Evolutionary conservation across 2,329 filamentous ascomycete genomes (phyloP).

Genomic region (Achaetomium macrosporum): DNA sequence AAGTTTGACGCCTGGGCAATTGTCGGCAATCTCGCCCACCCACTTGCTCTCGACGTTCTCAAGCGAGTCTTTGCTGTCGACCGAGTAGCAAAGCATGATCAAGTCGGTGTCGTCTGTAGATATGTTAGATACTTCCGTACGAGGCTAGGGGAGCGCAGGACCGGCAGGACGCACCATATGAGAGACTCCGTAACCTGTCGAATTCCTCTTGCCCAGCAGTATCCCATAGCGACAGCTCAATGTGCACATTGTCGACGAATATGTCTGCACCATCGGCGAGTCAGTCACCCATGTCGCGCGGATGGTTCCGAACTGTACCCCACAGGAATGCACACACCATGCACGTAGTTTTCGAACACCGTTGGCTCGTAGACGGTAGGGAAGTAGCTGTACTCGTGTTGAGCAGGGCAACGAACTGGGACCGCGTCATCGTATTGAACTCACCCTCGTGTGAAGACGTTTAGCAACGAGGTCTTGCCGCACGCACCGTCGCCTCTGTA

Average conservation of each 20-base stretch:
- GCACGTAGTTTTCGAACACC: slow-evolving; percentile 98
- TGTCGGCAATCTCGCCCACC: slow-evolving; percentile 96
- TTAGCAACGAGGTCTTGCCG: slow-evolving; percentile 93
- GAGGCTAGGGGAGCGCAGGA: background rate
- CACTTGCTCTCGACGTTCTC: slow-evolving; percentile 99
- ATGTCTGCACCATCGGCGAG: slow-evolving; percentile 58
- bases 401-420: slow-evolving; percentile 1
- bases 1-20: slow-evolving; percentile 91
- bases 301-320: background rate
- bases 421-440: slow-evolving; percentile 28
- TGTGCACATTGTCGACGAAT: slow-evolving; percentile 94
- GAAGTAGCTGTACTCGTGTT: slow-evolving; percentile 64
- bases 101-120: slow-evolving; percentile 75
- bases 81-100: slow-evolving; percentile 98
- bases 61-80: slow-evolving; percentile 91
- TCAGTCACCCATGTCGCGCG: slow-evolving; percentile 1
- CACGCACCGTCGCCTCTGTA: slow-evolving; percentile 86
- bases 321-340: slow-evolving; percentile 56
- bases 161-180: slow-evolving; percentile 61
- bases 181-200: slow-evolving; percentile 88
- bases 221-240: slow-evolving; percentile 97
- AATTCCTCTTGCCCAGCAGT: slow-evolving; percentile 99
- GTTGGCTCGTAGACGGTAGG: slow-evolving; percentile 98
- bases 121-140: slow-evolving; percentile 11
- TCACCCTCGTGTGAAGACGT: slow-evolving; percentile 97